These are phyloP conservation scores for Thalassiosira hispida DNA, from an alignment of 352 stramenopile species.

Conservation along the genomic window DNA sequence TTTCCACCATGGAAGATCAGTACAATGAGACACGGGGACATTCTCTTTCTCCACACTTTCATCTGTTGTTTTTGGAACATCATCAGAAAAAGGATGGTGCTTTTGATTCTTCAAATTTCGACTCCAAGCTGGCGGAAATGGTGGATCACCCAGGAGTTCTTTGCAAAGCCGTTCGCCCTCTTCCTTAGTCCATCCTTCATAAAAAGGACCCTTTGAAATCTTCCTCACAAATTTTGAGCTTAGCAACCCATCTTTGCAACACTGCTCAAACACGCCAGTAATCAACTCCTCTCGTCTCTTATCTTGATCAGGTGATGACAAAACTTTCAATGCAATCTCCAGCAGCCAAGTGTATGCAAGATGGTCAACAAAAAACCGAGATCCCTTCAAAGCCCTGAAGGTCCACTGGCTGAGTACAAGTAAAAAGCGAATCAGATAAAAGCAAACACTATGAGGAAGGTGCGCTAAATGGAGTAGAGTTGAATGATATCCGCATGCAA, in stretches of 20 bases:
- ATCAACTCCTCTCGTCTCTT: constrained; percentile 56
- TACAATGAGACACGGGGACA: too few species aligned
- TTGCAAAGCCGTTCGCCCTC: constrained; percentile 47
- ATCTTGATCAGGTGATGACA: constrained; percentile 50
- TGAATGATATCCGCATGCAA: background rate
- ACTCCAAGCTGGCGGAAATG: constrained; percentile 63
- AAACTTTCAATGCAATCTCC: constrained; percentile 62
- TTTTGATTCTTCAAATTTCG: constrained; percentile 53
- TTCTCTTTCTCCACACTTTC: too few species aligned
- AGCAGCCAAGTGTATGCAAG: constrained; percentile 63
- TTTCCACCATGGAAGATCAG: too few species aligned
- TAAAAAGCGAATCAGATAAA: background rate
- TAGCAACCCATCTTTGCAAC: constrained; percentile 69
- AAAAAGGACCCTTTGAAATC: constrained; percentile 27
- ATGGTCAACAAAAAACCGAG: constrained; percentile 57
- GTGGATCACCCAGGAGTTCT: constrained; percentile 53
- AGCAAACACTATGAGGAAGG: background rate
- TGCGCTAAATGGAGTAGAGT: background rate
- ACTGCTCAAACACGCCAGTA: constrained; percentile 55
- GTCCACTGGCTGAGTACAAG: constrained; percentile 4
- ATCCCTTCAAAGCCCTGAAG: constrained; percentile 41
- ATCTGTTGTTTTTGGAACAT: background rate
- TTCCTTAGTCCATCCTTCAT: constrained; percentile 57
- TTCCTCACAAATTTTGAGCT: constrained; percentile 51
- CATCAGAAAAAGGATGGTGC: background rate